Evolutionary conservation across 2,329 filamentous ascomycete species (phyloP).

Genomic region (Didymella pomorum): DNA sequence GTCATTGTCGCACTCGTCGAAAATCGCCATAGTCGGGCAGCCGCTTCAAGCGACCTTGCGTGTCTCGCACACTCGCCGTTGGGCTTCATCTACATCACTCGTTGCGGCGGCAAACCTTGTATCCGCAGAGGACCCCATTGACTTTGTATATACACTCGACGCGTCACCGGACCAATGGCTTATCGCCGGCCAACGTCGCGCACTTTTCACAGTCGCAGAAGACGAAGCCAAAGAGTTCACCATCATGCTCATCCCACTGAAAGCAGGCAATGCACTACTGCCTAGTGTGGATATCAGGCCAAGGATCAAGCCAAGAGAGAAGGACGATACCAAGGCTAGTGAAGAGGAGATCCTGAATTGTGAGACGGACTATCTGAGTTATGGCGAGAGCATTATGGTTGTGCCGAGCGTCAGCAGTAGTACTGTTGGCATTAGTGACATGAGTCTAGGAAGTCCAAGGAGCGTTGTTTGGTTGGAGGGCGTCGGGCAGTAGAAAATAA

Average conservation of each 20-base stretch:
- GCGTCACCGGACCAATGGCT: slow-evolving; percentile 81
- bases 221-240: slow-evolving; percentile 64
- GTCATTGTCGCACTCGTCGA: slow-evolving; percentile 40
- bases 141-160: slow-evolving; percentile 85
- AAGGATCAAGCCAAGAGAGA: slow-evolving; percentile 56
- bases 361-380: slow-evolving; percentile 82
- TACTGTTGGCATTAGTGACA: slow-evolving; percentile 55
- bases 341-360: slow-evolving; percentile 58
- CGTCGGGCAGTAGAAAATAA: slow-evolving; percentile 9
- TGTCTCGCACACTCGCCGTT: slow-evolving; percentile 64
- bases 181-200: slow-evolving; percentile 80
- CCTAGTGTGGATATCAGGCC: slow-evolving; percentile 79
- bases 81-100: slow-evolving; percentile 51
- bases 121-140: slow-evolving; percentile 59
- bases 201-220: slow-evolving; percentile 71
- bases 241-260: slow-evolving; percentile 80
- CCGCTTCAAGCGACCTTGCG: slow-evolving; percentile 68
- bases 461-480: slow-evolving; percentile 44
- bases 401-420: slow-evolving; percentile 74
- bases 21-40: slow-evolving; percentile 67
- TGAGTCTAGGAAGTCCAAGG: slow-evolving; percentile 30
- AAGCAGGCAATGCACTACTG: slow-evolving; percentile 78
- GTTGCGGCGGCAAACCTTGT: slow-evolving; percentile 38
- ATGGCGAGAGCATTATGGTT: slow-evolving; percentile 79
- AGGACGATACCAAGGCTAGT: slow-evolving; percentile 27